These are phyloP conservation scores for Amanita rimosa DNA, from an alignment of 768 basidiomycete genomes.

Conservation along the genomic window DNA sequence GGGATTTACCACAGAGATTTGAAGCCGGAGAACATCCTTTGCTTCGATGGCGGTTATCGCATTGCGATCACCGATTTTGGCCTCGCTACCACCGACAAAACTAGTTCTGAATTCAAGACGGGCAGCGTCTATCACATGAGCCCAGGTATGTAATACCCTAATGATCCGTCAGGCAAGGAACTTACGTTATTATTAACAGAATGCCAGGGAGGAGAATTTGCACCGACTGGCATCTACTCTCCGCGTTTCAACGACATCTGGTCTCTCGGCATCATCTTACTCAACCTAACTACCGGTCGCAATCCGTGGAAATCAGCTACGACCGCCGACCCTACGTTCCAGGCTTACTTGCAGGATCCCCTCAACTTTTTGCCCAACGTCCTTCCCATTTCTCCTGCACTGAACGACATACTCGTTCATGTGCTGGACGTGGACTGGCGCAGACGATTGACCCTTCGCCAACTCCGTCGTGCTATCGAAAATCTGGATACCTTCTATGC, in stretches of 20 bases:
- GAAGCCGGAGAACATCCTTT: conserved; percentile 94
- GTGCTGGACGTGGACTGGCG: conserved; percentile 57
- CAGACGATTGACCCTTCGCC: conserved; percentile 31
- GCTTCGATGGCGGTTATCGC: conserved; percentile 64
- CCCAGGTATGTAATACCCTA: conserved; percentile 48
- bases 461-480: conserved; percentile 44
- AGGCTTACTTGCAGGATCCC: conserved; percentile 80
- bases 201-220: conserved; percentile 80
- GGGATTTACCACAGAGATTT: conserved; percentile 95
- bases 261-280: conserved; percentile 92
- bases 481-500: conserved; percentile 54
- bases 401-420: conserved; percentile 66
- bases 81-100: conserved; percentile 78
- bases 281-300: conserved; percentile 89
- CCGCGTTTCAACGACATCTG: conserved; percentile 90
- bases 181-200: conserved; percentile 37
- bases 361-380: conserved; percentile 75
- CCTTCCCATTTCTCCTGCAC: conserved; percentile 69
- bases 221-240: conserved; percentile 60
- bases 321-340: conserved; percentile 78
- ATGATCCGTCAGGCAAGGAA: not conserved
- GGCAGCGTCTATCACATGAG: conserved; percentile 99
- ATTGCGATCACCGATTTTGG: conserved; percentile 94
- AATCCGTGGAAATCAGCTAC: conserved; percentile 95
- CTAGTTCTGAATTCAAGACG: conserved; percentile 83